These are phyloP conservation scores for Nepenthes mirabilis DNA, from an alignment of 148 eudicot species.

Conservation along the genomic window DNA sequence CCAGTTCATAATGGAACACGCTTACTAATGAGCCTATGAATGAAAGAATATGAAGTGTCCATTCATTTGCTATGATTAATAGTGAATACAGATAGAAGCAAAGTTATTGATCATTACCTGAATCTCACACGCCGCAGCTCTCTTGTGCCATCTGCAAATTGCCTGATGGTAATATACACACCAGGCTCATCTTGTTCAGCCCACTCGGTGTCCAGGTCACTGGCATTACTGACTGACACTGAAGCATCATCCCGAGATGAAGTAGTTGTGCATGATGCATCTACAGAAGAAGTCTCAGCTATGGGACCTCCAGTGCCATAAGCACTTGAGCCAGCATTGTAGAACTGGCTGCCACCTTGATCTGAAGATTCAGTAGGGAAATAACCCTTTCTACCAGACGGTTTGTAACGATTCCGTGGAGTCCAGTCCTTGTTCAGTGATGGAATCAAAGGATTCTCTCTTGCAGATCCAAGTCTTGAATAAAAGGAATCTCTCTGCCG, in stretches of 20 bases:
- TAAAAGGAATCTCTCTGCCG: slow-evolving; percentile 77
- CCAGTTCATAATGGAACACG: no score
- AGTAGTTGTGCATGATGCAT: slow-evolving; percentile 78
- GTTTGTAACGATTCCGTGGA: slow-evolving; percentile 57
- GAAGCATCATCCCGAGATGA: slow-evolving; percentile 67
- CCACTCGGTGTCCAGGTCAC: slow-evolving; percentile 88
- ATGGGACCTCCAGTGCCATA: slow-evolving; percentile 11
- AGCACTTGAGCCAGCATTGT: slow-evolving; percentile 1
- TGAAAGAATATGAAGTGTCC: no score
- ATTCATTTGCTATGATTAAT: no score
- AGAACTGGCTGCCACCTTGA: slow-evolving; percentile 13
- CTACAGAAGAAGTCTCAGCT: slow-evolving; percentile 53
- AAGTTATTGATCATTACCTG: slow-evolving; percentile 36
- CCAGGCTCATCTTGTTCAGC: slow-evolving; percentile 94
- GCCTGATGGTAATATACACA: slow-evolving; percentile 83
- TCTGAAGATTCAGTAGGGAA: slow-evolving; percentile 45
- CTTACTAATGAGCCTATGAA: no score
- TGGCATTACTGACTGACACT: slow-evolving; percentile 89
- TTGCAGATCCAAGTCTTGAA: slow-evolving; percentile 68
- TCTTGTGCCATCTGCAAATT: slow-evolving; percentile 71
- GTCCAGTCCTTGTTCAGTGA: slow-evolving; percentile 71
- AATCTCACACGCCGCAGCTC: slow-evolving; percentile 93
- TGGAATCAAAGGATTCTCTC: slow-evolving; percentile 72
- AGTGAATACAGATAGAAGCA: background rate
- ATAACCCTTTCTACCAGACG: slow-evolving; percentile 39